phyloP scores from a whole-genome alignment of 2,329 filamentous ascomycete species.

The Parastagonospora avenae region DNA sequence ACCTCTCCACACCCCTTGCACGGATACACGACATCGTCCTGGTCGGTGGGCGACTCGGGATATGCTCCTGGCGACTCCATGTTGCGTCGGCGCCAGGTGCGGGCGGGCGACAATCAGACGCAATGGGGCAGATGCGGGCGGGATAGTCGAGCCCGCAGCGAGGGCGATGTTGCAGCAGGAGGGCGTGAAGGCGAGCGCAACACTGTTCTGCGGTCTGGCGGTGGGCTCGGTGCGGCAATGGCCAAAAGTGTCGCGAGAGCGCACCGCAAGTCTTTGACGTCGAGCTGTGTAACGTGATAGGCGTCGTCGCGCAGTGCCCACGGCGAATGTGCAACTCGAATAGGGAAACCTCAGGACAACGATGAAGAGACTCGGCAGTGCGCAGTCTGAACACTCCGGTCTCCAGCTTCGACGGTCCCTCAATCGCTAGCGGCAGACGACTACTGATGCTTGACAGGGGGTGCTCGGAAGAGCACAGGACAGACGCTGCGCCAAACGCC shows the following conservation, averaged over 20 bases:
- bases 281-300: conserved; percentile 1
- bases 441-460: background rate
- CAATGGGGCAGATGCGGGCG: no score
- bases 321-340: no score
- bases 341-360: no score
- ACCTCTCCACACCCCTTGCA: conserved; percentile 64
- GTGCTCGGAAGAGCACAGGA: no score
- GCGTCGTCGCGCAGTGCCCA: no score
- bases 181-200: conserved; percentile 1
- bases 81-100: conserved; percentile 8
- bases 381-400: background rate
- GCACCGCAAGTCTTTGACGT: background rate
- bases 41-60: conserved; percentile 56
- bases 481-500: no score
- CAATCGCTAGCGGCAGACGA: background rate
- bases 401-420: background rate
- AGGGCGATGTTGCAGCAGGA: background rate
- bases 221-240: conserved; percentile 1
- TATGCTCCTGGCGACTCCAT: conserved; percentile 63
- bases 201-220: background rate
- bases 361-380: no score
- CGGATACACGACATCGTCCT: conserved; percentile 63
- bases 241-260: background rate
- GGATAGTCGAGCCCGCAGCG: background rate
- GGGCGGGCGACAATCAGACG: background rate